Evolutionary conservation across 495 filamentous ascomycete genomes (phyloP), one percentile per base, ranked within the genome.

Genomic region (Daldinia vernicosa): DNA sequence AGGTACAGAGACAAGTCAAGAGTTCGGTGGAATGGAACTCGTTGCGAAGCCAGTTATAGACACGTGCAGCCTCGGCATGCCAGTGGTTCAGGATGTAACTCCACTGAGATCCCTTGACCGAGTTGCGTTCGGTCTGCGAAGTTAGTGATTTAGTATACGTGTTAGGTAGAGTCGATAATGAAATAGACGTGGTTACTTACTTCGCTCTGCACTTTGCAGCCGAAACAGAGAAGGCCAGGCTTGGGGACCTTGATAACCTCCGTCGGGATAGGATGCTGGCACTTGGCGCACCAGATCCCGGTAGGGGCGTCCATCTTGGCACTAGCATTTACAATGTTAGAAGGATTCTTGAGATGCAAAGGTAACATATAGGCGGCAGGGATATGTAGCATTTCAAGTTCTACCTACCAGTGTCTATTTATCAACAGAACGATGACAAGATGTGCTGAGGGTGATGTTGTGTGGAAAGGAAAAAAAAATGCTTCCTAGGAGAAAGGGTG

Each of bases 151-250:
- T 26, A 39, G 60, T 53, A 53, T 11, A 24, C 19, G 8, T 9
- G 24, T 22, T 22, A 47, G 19, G 9, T 8, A 45, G n/a, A 11
- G n/a, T 12, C 6, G 43, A 37, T 14, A 5, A 19, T 39, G 4
- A 33, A 52, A 1, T 19, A 26, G 1, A 22, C 9, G 8, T 55
- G 35, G 22, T 24, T 57, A 65, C 62, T 57, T 65, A 65, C 62
- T 3, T 43, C 17, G 27, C 37, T 47, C 1, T 22, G 15, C 3
- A 43, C 0, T 0, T 1, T 22, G 35, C 53, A 65, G 17, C 37
- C 37, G 6, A 12, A 8, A 28, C 62, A 65, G 52, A 50, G 5
- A 17, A n/a, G 2, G 0, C 27, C 12, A 11, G 43, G 43, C 6
- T 9, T 3, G 43, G 19, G 3, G 14, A 8, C 7, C 17, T 24